phyloP scores from a whole-genome alignment of 495 filamentous ascomycete genomes.

The Amorphotheca resinae region DNA sequence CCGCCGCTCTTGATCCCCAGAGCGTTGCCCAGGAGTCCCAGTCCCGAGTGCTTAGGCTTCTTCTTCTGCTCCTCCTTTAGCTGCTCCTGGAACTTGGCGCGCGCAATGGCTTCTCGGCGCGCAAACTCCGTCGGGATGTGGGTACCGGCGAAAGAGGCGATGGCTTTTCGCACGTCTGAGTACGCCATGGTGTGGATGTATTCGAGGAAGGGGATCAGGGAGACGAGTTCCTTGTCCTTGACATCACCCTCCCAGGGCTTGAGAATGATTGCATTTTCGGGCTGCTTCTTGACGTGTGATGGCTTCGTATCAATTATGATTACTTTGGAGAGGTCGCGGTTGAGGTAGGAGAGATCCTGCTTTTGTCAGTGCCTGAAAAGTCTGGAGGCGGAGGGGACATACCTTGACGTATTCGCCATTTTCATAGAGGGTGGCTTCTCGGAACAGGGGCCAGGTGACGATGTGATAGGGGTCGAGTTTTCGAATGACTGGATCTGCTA shows the following conservation, averaged over 20 bases:
- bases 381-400: conserved; percentile 18
- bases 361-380: not conserved
- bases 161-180: conserved; percentile 66
- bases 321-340: conserved; percentile 86
- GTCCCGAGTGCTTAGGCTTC: conserved; percentile 31
- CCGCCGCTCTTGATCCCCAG: conserved; percentile 62
- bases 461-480: conserved; percentile 96
- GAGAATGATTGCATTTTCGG: conserved; percentile 86
- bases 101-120: conserved; percentile 69
- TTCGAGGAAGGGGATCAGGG: conserved; percentile 88
- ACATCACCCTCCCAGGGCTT: conserved; percentile 78
- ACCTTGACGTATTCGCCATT: conserved; percentile 96
- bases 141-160: conserved; percentile 79
- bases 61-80: conserved; percentile 59
- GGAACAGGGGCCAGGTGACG: conserved; percentile 88
- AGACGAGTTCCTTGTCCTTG: conserved; percentile 72
- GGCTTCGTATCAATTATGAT: conserved; percentile 83
- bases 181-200: conserved; percentile 90
- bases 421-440: conserved; percentile 90
- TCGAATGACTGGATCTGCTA: conserved; percentile 73
- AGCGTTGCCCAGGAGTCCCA: conserved; percentile 50
- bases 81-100: conserved; percentile 67
- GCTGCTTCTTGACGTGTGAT: conserved; percentile 69
- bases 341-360: conserved; percentile 89
- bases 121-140: conserved; percentile 83